Percentiles rank a stretch among this genome's conserved stretches.
phyloP scores from a whole-genome alignment of 106 monocot species.

The Ottelia alismoides region DNA sequence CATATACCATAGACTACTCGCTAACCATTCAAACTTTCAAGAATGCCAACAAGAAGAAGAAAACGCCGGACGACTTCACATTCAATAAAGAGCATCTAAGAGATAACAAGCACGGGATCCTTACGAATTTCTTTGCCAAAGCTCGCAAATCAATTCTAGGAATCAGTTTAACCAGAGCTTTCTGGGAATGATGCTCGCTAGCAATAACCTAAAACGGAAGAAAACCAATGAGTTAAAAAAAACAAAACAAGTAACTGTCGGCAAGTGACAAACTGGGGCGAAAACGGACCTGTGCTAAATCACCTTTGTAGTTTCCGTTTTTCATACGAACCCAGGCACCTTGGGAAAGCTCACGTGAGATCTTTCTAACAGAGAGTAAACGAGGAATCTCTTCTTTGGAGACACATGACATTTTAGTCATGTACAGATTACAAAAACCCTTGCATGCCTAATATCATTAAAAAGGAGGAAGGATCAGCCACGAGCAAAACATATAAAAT shows the following conservation, averaged over 20 bases:
- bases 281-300: conserved; percentile 86
- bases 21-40: no score
- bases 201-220: conserved; percentile 49
- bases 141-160: conserved; percentile 84
- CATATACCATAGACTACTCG: no score
- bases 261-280: no score
- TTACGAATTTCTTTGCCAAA: conserved; percentile 79
- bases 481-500: no score
- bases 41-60: no score
- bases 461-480: no score
- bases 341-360: conserved; percentile 29
- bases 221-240: no score
- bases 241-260: no score
- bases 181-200: conserved; percentile 37
- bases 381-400: conserved; percentile 59
- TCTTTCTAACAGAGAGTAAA: conserved; percentile 47
- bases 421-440: conserved; percentile 62
- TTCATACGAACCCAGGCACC: conserved; percentile 90
- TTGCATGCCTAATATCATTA: conserved; percentile 97
- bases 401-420: conserved; percentile 35
- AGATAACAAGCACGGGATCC: no score
- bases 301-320: conserved; percentile 89
- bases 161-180: conserved; percentile 64
- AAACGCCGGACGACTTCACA: no score
- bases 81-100: no score